Base-by-base conservation (phyloP, 805 yeast genomes). In the Crinitomyces ghanaensis region DNA sequence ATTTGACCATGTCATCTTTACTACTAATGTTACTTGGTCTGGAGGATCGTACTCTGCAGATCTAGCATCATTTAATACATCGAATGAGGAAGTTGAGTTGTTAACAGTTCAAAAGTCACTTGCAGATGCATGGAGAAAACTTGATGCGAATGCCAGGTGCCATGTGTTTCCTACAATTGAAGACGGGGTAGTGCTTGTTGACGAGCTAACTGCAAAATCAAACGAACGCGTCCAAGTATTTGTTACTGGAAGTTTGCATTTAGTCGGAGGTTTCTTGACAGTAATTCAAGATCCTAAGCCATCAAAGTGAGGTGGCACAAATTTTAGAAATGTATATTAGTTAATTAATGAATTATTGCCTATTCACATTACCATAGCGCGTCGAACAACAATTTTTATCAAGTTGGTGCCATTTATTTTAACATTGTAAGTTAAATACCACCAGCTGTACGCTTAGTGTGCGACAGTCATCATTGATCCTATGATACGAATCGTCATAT, bases 11-110 rank as follows among this genome's bases (percentile, higher is more conserved):
- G 93, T 72, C 2, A 63, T 86, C 4, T 93, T 91, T 60, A 74
- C 93, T 6, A 84, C 98, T 0, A 91, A 91, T 57, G 74, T 84
- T 30, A 91, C 97, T 5, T 88, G 93, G 91, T 66, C 83, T 0
- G 64, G 74, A 3, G 96, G 95, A 2, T 56, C 58, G 14, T 91
- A 84, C 54, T 51, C 51, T 11, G 54, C 74, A 4, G 98, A 91
- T 50, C 64, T 91, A 48, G 77, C 84, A 4, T 83, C 96, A 1
- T 66, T 83, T 62, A 91, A 86, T 54, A 81, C 77, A 3, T 78
- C 91, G 2, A 70, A 76, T 42, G 81, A 76, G 16, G 74, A 72
- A 8, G 84, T 91, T 12, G 91, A 83, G 37, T 68, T 72, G n/a
- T 62, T 91, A 36, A 72, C 68, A 25, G 84, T 91, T 15, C 99